Conservation (phyloP, 257 asterid genomes). For the Solanum virginianum region DNA sequence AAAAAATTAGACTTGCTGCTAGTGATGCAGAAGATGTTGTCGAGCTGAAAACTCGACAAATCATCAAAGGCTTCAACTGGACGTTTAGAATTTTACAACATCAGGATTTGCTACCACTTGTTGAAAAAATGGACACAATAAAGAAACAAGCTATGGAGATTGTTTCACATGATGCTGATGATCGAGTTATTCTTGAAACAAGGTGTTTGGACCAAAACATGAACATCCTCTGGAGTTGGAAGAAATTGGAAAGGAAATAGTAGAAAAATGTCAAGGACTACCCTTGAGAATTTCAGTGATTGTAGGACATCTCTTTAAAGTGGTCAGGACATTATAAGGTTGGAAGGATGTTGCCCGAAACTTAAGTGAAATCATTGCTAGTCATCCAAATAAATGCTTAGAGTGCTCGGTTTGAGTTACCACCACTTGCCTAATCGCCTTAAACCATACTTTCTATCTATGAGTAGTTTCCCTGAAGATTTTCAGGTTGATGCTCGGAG, state of each 20-base stretch:
- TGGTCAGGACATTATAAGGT: not conserved
- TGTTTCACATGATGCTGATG: not conserved
- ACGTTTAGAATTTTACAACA: not conserved
- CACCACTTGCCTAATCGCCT: not conserved
- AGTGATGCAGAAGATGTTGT: not conserved
- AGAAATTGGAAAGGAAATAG: not conserved
- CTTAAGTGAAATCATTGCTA: not conserved
- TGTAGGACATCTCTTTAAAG: not conserved
- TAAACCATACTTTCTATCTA: not conserved
- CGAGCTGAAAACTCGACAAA: not conserved
- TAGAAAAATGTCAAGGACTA: not conserved
- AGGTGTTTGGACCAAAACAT: not conserved
- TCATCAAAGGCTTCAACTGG: not conserved
- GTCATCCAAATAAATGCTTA: not conserved
- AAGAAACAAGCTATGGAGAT: not conserved
- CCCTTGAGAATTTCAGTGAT: not conserved
- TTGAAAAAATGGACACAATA: not conserved
- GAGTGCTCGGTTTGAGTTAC: not conserved
- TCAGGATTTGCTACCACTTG: not conserved
- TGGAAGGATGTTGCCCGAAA: not conserved
- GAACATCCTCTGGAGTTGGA: not conserved
- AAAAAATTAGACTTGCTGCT: not conserved
- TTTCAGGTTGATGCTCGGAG: not conserved
- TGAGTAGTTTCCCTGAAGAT: not conserved
- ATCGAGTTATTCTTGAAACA: not conserved